A percentile compares a stretch with the other conserved stretches of the same genome.
Evolutionary conservation across 768 basidiomycete species (phyloP).

Genomic region (Naganishia friedmannii): DNA sequence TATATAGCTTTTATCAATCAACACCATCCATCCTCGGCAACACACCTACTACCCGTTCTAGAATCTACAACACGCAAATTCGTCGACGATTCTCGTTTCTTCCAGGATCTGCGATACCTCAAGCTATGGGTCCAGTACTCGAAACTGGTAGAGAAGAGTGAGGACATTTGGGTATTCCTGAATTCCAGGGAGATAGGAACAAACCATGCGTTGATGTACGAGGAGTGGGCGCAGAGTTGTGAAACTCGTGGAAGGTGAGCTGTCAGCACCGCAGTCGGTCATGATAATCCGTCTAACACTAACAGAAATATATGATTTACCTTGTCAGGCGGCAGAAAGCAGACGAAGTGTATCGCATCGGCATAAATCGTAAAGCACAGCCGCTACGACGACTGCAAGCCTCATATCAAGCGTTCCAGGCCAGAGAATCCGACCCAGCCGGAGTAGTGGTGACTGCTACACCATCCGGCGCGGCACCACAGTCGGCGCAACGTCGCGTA

Average conservation of each 20-base stretch:
- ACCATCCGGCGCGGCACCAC: constrained; percentile 1
- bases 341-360: constrained; percentile 73
- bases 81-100: constrained; percentile 73
- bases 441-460: constrained; percentile 18
- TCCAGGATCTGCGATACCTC: constrained; percentile 79
- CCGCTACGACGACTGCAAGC: constrained; percentile 81
- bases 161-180: constrained; percentile 79
- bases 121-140: constrained; percentile 89
- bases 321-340: constrained; percentile 60
- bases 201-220: constrained; percentile 75
- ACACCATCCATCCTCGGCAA: constrained; percentile 72
- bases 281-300: too few relatives aligned
- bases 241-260: constrained; percentile 54
- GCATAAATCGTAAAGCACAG: constrained; percentile 74
- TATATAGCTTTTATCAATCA: constrained; percentile 84
- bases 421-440: constrained; percentile 20
- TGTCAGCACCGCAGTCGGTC: constrained; percentile 43
- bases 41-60: constrained; percentile 72
- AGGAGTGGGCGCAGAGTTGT: constrained; percentile 79
- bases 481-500: constrained; percentile 10
- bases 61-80: constrained; percentile 80
- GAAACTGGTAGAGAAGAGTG: constrained; percentile 68
- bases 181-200: constrained; percentile 85
- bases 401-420: constrained; percentile 70
- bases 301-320: too few relatives aligned